Base-by-base conservation (phyloP, 495 filamentous ascomycete genomes). In the Aspergillus wentii region DNA sequence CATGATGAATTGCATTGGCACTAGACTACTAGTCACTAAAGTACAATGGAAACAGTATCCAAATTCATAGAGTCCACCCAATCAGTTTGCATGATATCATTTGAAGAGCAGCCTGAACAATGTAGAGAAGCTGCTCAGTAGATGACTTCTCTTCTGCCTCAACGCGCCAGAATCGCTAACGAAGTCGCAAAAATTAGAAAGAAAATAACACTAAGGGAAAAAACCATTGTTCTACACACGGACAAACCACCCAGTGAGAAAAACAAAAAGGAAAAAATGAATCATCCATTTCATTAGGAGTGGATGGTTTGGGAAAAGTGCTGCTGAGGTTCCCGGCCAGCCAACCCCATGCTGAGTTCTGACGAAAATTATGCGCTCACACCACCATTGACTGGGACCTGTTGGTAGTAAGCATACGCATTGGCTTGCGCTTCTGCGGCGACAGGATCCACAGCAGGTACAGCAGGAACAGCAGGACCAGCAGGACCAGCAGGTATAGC, bases 321-420 rank as follows among this genome's bases (percentile, higher is more conserved):
- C n/a, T n/a, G n/a, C n/a, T n/a, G n/a, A n/a, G n/a, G n/a, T n/a
- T n/a, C n/a, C n/a, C n/a, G n/a, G n/a, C n/a, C n/a, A n/a, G n/a
- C 4, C 15, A n/a, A 19, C 3, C 13, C 9, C 18, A 22, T 17
- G 6, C 16, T 20, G 16, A 10, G 13, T 30, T 19, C 1, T 18
- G 21, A 27, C n/a, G 30, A 16, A 8, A 14, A 17, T 44, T 47
- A 49, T 33, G 43, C 29, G 33, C 30, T 43, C 15, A 51, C 30
- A 5, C 32, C 45, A 20, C 62, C 67, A 33, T 71, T 69, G 22
- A 59, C 49, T 8, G 57, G 54, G 4, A 25, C 35, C 43, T 66
- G 56, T 37, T 69, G 65, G 35, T 68, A 68, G 44, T 68, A 66
- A 25, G 56, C 57, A 47, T 67, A 62, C 2, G 56, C 42, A 21